Evolutionary conservation across 2,329 filamentous ascomycete genomes (phyloP).

Genomic region (Dactylellina leptospora): DNA sequence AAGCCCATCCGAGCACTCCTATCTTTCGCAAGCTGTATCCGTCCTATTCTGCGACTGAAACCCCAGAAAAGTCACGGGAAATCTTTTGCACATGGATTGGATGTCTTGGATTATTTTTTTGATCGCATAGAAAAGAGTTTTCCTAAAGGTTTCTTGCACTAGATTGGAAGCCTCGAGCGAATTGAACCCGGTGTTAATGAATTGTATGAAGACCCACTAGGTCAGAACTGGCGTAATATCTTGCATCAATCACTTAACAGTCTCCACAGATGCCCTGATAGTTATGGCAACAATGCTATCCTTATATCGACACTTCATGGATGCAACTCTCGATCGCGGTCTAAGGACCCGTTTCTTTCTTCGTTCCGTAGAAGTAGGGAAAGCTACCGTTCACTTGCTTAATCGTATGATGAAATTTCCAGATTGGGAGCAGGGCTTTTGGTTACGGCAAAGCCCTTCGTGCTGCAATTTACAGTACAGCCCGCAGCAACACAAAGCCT

Average conservation of each 20-base stretch:
- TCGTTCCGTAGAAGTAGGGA: conserved; percentile 55
- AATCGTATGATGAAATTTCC: conserved; percentile 49
- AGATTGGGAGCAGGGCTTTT: conserved; percentile 51
- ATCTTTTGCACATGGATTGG: not conserved
- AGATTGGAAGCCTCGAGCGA: conserved; percentile 39
- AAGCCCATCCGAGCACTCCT: conserved; percentile 1
- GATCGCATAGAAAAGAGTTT: not conserved
- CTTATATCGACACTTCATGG: conserved; percentile 56
- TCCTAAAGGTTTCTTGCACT: conserved; percentile 17
- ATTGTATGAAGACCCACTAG: conserved; percentile 36
- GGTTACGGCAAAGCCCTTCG: conserved; percentile 50
- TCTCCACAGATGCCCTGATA: conserved; percentile 2
- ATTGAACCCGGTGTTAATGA: conserved; percentile 53
- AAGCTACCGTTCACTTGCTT: conserved; percentile 54
- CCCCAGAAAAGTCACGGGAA: not conserved
- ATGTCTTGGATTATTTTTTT: conserved; percentile 7
- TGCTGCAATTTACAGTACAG: too few species aligned
- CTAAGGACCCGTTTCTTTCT: conserved; percentile 55
- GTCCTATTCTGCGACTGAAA: conserved; percentile 1
- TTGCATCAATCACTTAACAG: not conserved
- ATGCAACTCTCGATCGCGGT: conserved; percentile 37
- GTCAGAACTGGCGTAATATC: not conserved
- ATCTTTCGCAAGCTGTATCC: not conserved
- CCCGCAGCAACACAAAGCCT: too few species aligned
- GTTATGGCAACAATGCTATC: conserved; percentile 53